A percentile compares a stretch with the other conserved stretches of the same genome.
phyloP scores from a whole-genome alignment of 108 stramenopile species.

The Cylindrotheca closterium region DNA sequence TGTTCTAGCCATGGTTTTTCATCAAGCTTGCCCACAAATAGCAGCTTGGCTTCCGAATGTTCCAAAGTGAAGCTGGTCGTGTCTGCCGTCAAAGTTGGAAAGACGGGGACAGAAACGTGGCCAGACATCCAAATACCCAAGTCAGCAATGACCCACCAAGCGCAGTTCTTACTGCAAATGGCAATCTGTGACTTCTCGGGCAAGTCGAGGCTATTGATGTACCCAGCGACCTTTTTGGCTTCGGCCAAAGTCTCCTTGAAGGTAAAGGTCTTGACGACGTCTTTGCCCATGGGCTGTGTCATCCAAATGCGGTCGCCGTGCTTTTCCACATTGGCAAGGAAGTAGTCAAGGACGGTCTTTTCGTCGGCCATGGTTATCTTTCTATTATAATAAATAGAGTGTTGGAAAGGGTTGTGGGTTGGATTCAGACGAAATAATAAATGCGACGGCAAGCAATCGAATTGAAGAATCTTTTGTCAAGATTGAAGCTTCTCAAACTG shows the following conservation, averaged over 20 bases:
- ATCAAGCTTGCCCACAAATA: constrained; percentile 82
- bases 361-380: constrained; percentile 28
- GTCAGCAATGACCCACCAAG: constrained; percentile 81
- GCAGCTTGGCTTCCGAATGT: constrained; percentile 72
- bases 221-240: constrained; percentile 67
- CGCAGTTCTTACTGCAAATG: constrained; percentile 77
- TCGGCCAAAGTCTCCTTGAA: constrained; percentile 63
- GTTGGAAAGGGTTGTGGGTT: too few species aligned
- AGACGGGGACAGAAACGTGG: constrained; percentile 66
- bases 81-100: constrained; percentile 72
- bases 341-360: constrained; percentile 64
- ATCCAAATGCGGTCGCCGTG: constrained; percentile 49
- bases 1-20: constrained; percentile 69
- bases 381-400: too few species aligned
- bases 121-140: constrained; percentile 73
- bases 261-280: constrained; percentile 50
- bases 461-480: too few species aligned
- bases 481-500: too few species aligned
- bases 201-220: constrained; percentile 56
- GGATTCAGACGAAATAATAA: too few species aligned
- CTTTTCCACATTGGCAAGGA: constrained; percentile 60
- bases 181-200: constrained; percentile 61
- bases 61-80: constrained; percentile 68
- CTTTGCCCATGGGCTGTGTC: constrained; percentile 73
- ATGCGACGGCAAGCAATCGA: too few species aligned